Percentiles rank a stretch among this genome's conserved stretches.
These are phyloP conservation scores for Cyberlindnera nakhonratchasimensis DNA, from an alignment of 805 yeast species.

Conservation along the genomic window DNA sequence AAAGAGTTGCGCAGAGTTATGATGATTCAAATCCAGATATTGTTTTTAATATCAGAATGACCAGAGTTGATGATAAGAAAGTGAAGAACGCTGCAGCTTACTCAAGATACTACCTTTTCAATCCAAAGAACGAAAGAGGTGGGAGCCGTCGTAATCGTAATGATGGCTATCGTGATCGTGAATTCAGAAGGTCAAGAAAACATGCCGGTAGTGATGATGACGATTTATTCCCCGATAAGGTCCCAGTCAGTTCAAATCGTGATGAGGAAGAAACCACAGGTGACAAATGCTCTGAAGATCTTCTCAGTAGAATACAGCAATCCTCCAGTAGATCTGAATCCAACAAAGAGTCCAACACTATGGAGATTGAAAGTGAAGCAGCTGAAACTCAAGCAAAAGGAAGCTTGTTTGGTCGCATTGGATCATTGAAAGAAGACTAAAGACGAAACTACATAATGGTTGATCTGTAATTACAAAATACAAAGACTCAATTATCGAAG, in stretches of 20 bases:
- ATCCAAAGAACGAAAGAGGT: conserved; percentile 24
- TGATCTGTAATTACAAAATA: neutral
- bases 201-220: conserved; percentile 11
- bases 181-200: conserved; percentile 9
- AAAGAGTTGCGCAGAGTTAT: conserved; percentile 9
- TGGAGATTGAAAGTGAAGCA: neutral
- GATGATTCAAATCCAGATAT: conserved; percentile 17
- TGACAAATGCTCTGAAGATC: conserved; percentile 2
- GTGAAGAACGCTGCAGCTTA: conserved; percentile 27
- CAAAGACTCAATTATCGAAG: neutral
- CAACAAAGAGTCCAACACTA: neutral
- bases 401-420: conserved; percentile 1
- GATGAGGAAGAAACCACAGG: neutral
- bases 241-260: neutral
- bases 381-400: neutral
- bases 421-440: neutral
- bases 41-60: conserved; percentile 19
- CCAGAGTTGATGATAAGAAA: conserved; percentile 24
- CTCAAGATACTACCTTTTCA: conserved; percentile 28
- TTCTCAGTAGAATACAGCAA: conserved; percentile 1
- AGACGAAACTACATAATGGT: neutral
- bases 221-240: conserved; percentile 25
- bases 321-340: neutral
- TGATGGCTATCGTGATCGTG: conserved; percentile 24
- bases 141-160: conserved; percentile 2